Evolutionary conservation across 805 yeast genomes (phyloP).

Genomic region (Myxozyma nipponensis): DNA sequence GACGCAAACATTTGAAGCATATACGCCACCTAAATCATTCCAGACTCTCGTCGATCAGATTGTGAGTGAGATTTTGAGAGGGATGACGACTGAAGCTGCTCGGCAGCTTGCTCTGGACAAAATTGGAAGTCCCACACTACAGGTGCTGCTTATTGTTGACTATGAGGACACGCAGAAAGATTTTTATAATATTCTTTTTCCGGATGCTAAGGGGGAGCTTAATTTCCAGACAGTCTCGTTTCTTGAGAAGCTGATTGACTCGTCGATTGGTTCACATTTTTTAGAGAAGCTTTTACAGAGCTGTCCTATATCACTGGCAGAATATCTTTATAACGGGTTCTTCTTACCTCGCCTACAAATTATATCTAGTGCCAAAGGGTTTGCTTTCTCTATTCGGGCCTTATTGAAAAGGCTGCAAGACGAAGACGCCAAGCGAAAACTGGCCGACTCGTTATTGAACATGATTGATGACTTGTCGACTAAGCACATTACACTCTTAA

Average conservation of each 20-base stretch:
- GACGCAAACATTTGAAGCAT: not conserved
- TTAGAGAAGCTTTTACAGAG: constrained; percentile 65
- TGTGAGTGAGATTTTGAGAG: constrained; percentile 42
- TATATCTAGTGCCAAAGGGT: constrained; percentile 77
- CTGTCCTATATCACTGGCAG: constrained; percentile 64
- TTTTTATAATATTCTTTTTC: constrained; percentile 17
- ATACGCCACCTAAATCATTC: constrained; percentile 13
- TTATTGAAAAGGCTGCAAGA: constrained; percentile 47
- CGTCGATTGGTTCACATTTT: constrained; percentile 92
- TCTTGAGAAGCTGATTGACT: constrained; percentile 77
- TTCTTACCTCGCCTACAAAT: constrained; percentile 71
- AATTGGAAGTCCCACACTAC: constrained; percentile 83
- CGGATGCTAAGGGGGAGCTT: constrained; percentile 6
- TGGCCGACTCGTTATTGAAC: not conserved
- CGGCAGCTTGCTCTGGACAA: constrained; percentile 76
- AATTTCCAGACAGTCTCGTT: constrained; percentile 44
- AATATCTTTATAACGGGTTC: constrained; percentile 64
- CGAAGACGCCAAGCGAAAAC: not conserved
- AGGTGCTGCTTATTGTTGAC: constrained; percentile 71
- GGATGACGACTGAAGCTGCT: constrained; percentile 44
- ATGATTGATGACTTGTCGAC: not conserved
- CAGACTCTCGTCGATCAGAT: constrained; percentile 52
- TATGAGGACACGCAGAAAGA: constrained; percentile 56
- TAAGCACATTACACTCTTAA: not conserved
- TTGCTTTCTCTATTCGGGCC: constrained; percentile 73